Percentiles rank a stretch among this genome's conserved stretches.
Conservation (phyloP, 2,329 filamentous ascomycete genomes). For the Helicocarpus griseus region DNA sequence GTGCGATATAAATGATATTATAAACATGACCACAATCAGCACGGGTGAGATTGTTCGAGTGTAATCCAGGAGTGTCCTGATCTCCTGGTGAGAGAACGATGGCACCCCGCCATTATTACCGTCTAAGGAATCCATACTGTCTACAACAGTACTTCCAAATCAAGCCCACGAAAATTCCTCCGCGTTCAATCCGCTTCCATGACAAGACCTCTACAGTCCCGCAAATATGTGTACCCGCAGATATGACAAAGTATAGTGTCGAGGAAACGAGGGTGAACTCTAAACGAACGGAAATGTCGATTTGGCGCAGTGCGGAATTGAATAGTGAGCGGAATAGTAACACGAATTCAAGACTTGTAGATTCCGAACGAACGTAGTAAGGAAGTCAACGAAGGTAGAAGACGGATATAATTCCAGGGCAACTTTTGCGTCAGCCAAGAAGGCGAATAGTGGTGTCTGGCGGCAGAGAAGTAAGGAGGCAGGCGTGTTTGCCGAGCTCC, state of each 20-base stretch:
- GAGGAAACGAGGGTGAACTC: neutral
- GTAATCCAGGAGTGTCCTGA: constrained; percentile 35
- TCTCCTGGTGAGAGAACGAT: constrained; percentile 26
- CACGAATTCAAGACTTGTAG: neutral
- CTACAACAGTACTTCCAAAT: constrained; percentile 12
- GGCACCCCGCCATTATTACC: constrained; percentile 7
- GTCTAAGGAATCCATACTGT: constrained; percentile 8
- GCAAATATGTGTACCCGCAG: neutral
- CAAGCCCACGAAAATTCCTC: constrained; percentile 1
- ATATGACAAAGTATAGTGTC: neutral
- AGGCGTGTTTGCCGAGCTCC: neutral
- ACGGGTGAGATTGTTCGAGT: constrained; percentile 54
- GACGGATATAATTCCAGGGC: neutral
- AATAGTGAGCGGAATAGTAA: neutral
- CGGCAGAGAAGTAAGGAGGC: neutral
- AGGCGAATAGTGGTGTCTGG: neutral
- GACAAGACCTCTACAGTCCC: constrained; percentile 4
- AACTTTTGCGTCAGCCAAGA: neutral
- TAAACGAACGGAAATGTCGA: neutral
- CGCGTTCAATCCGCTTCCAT: constrained; percentile 9
- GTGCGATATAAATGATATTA: constrained; percentile 51
- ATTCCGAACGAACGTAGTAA: neutral
- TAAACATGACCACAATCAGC: constrained; percentile 54
- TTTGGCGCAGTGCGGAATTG: neutral
- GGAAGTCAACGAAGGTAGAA: neutral